phyloP scores from a whole-genome alignment of 495 filamentous ascomycete genomes.

The Aspergillus coremiiformis region DNA sequence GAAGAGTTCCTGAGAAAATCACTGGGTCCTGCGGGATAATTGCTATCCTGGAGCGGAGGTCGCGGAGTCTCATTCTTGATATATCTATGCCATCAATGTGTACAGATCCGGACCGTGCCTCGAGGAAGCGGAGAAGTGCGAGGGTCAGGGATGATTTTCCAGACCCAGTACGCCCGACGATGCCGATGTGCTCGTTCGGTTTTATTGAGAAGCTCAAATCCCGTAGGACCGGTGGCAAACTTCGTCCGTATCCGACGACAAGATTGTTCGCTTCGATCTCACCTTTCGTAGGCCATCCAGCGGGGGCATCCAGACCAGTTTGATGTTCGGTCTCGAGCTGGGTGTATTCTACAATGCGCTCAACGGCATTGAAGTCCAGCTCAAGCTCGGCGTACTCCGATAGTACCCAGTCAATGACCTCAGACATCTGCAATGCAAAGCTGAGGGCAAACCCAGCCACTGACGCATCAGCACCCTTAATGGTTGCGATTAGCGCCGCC shows the following conservation, averaged over 20 bases:
- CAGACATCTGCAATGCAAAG: constrained; percentile 40
- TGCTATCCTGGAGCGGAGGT: constrained; percentile 41
- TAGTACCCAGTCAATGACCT: constrained; percentile 25
- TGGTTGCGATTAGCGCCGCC: constrained; percentile 43
- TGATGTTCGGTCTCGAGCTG: constrained; percentile 54
- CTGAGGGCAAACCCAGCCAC: constrained; percentile 66
- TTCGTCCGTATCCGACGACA: constrained; percentile 57
- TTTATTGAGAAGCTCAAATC: constrained; percentile 55
- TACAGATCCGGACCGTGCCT: constrained; percentile 36
- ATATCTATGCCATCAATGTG: constrained; percentile 47
- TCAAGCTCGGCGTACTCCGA: constrained; percentile 40
- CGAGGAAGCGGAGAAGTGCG: constrained; percentile 44
- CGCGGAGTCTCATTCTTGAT: constrained; percentile 36
- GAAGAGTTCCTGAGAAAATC: constrained; percentile 46
- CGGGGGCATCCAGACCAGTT: constrained; percentile 41
- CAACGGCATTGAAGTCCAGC: constrained; percentile 67
- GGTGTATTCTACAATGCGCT: constrained; percentile 67
- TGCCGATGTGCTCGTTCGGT: constrained; percentile 58
- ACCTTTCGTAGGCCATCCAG: constrained; percentile 65
- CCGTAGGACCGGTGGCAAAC: constrained; percentile 61
- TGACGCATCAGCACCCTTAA: constrained; percentile 53
- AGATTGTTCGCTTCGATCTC: constrained; percentile 58
- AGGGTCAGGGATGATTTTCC: constrained; percentile 41
- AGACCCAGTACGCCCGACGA: constrained; percentile 56
- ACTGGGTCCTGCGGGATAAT: constrained; percentile 51